A percentile compares a stretch with the other conserved stretches of the same genome.
Evolutionary conservation across 1,139 yeast genomes (phyloP).

Genomic region (Meyerozyma elateridarum): DNA sequence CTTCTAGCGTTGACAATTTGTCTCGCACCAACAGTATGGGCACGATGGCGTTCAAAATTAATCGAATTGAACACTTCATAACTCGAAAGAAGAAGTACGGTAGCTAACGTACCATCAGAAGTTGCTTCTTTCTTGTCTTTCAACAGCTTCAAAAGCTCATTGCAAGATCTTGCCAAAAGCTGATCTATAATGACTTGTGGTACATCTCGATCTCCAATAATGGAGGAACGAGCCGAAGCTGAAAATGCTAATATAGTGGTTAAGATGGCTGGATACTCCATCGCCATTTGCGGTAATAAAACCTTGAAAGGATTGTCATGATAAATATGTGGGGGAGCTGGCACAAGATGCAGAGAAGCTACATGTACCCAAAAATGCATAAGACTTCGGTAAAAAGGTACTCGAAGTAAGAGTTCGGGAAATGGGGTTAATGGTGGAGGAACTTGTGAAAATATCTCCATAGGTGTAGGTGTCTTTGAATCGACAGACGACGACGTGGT

Average conservation of each 20-base stretch:
- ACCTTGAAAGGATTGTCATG: constrained; percentile 64
- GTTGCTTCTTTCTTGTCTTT: constrained; percentile 50
- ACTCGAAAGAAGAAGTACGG: constrained; percentile 58
- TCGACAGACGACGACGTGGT: background rate
- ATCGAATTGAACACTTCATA: constrained; percentile 53
- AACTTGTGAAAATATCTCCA: constrained; percentile 19
- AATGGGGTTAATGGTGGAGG: constrained; percentile 49
- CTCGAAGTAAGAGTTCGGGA: constrained; percentile 54
- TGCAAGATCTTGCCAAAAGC: constrained; percentile 51
- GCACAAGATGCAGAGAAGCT: constrained; percentile 61
- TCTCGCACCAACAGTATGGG: constrained; percentile 66
- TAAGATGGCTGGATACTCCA: constrained; percentile 54
- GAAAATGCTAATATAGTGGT: constrained; percentile 66
- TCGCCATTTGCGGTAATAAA: constrained; percentile 65
- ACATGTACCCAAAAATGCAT: constrained; percentile 62
- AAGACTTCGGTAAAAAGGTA: constrained; percentile 54
- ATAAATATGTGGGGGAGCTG: constrained; percentile 58
- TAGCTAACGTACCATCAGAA: constrained; percentile 63
- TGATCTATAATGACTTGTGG: constrained; percentile 47
- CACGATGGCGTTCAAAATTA: constrained; percentile 52
- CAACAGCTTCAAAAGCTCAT: constrained; percentile 49
- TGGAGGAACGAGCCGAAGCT: constrained; percentile 44
- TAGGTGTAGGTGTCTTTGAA: constrained; percentile 9
- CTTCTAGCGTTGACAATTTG: constrained; percentile 62
- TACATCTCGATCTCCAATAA: constrained; percentile 27